phyloP scores from a whole-genome alignment of 164 flowering plant genomes.

The Aristolochia californica region DNA sequence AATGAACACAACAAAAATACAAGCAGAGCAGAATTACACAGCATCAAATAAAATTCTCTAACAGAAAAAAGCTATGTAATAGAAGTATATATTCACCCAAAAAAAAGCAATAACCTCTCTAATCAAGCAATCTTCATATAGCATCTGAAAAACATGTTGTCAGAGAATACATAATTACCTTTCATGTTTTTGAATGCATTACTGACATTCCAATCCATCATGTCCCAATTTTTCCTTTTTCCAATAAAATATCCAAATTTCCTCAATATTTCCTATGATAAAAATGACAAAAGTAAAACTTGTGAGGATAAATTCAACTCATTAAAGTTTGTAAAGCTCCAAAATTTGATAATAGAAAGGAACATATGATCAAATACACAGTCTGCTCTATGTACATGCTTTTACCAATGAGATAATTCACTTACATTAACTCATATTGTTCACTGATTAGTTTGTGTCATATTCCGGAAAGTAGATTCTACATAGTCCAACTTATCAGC shows the following conservation, averaged over 20 bases:
- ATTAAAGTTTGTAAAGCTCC: background rate
- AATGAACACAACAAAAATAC: too few species aligned
- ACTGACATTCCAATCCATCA: constrained; percentile 64
- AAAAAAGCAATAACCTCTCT: too few species aligned
- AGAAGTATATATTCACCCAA: too few species aligned
- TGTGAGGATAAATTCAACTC: background rate
- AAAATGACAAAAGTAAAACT: background rate
- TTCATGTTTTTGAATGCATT: constrained; percentile 44
- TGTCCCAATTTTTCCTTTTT: constrained; percentile 18
- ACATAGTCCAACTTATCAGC: too few species aligned
- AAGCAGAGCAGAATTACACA: too few species aligned
- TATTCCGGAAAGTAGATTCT: too few species aligned
- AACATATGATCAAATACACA: background rate
- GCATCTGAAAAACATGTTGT: too few species aligned
- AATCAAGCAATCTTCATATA: too few species aligned
- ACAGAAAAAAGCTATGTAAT: too few species aligned
- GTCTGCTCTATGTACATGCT: background rate
- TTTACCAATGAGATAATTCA: background rate
- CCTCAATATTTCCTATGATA: background rate
- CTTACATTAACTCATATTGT: too few species aligned
- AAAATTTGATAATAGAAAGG: background rate
- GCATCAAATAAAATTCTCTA: too few species aligned
- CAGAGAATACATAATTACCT: constrained; percentile 36
- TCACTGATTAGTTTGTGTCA: too few species aligned
- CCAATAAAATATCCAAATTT: constrained; percentile 18